Base-by-base conservation (phyloP, 331 rosid genomes). In the Prunus yedoensis region DNA sequence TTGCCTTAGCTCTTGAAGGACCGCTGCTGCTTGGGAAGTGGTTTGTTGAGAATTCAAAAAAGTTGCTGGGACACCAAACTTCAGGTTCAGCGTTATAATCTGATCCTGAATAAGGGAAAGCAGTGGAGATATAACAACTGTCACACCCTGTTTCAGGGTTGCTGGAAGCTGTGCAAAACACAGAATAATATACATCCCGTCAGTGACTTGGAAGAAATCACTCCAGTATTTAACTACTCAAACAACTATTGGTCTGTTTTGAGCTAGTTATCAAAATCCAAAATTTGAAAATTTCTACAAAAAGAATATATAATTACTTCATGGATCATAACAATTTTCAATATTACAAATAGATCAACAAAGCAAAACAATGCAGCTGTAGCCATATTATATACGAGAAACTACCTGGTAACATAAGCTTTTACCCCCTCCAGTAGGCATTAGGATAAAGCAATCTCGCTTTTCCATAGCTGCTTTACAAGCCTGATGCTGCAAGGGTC, bases 391-490 rank as follows among this genome's bases (percentile, higher is more conserved):
- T 43, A 46, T 17, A 56, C 43, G 67, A 83, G 73, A 84, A 62
- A 69, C 46, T 70, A 94, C 99, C 99, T 94, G 99, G 77, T 94
- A 94, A 77, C 99, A 94, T 71, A 94, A 89, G 79, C 97, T 90
- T 90, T 94, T 94, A 45, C 97, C 99, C 66, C 99, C 99, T 72
- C 99, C 99, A 3, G 99, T 94, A 38, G 99, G 99, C 99, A 94
- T 94, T 64, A 94, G 91, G 80, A 94, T 84, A 80, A 94, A 94
- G 80, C 96, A 90, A 84, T 94, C 97, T 75, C 63, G 85, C 78
- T 86, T 94, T 75, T 91, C 88, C 84, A 89, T 74, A 66, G 92
- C 89, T 58, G 85, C 88, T 87, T 84, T 83, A 82, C 99, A 94
- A 68, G 99, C 99, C 80, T 86, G 82, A 71, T 88, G 93, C 83